Evolutionary conservation across 106 monocot genomes (phyloP), one percentile per base, ranked within the genome.

Genomic region (Xerophyta viscosa): DNA sequence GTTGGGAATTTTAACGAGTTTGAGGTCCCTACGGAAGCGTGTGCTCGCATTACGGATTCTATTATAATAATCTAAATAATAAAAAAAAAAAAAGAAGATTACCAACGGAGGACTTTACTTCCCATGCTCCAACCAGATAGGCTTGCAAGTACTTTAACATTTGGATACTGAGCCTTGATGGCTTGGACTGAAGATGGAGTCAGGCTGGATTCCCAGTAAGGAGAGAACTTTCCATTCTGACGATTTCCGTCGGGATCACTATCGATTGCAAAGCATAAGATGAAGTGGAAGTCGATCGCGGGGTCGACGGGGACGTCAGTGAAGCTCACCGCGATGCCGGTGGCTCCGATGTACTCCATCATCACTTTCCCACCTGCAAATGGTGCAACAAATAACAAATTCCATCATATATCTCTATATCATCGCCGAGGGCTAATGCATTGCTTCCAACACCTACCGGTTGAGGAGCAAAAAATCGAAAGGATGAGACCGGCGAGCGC

Each of bases 291-390:
- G 56, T 65, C 56, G 30, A 79, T 60, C 12, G 21, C 15, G 0
- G 69, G 49, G 21, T 79, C 44, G 43, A 79, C 41, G 1, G 79
- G 79, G n/a, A 79, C 74, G 31, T 61, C 56, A 29, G 64, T 15
- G 27, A 79, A 74, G 4, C 20, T 28, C 3, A 79, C 61, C 0
- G 53, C 30, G 1, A 31, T 46, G 3, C 52, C 68, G 3, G 41
- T 26, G 20, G 79, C 79, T 2, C 79, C 79, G 20, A 72, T 78
- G 54, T 78, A 78, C 47, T 71, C 71, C 71, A 70, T 70, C 70
- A 70, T 70, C 63, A 70, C 63, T 53, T 70, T 70, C 36, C 63
- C 70, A 70, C 67, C 77, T 46, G 48, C 24, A 56, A 20, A 27
- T 29, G 25, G 0, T 44, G n/a, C 3, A 44, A 1, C 1, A 0